Evolutionary conservation across 192 early-diverging fungal species (phyloP).

Genomic region (Linnemannia exigua): DNA sequence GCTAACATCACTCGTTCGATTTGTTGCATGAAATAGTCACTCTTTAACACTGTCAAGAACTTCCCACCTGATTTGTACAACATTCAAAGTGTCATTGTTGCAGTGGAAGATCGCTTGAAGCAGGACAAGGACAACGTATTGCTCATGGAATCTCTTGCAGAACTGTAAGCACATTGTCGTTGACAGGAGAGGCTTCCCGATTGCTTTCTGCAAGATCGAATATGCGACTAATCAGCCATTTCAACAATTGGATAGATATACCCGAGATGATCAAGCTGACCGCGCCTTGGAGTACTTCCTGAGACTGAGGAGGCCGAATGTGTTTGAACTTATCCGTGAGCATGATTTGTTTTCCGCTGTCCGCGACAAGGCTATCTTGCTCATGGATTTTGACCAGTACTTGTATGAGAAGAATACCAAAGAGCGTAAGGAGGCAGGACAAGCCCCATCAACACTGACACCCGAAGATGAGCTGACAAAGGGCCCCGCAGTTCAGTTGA

Average conservation of each 20-base stretch:
- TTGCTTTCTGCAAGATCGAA: not conserved
- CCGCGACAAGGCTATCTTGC: slow-evolving; percentile 80
- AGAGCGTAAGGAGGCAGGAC: slow-evolving; percentile 42
- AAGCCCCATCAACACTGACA: not conserved
- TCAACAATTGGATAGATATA: slow-evolving; percentile 62
- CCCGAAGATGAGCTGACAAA: slow-evolving; percentile 57
- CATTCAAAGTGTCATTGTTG: slow-evolving; percentile 78
- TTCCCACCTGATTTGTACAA: slow-evolving; percentile 90
- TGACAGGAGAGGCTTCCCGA: not conserved
- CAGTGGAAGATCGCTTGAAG: slow-evolving; percentile 76
- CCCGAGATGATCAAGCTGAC: slow-evolving; percentile 78
- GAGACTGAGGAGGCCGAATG: slow-evolving; percentile 74
- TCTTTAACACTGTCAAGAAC: slow-evolving; percentile 71
- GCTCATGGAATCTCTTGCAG: slow-evolving; percentile 81
- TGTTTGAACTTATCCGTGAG: slow-evolving; percentile 80
- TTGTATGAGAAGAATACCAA: slow-evolving; percentile 60
- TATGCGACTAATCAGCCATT: not conserved
- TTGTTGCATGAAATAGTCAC: slow-evolving; percentile 42
- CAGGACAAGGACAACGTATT: slow-evolving; percentile 68
- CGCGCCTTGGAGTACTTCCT: slow-evolving; percentile 88
- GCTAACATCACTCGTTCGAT: not conserved
- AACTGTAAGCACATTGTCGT: slow-evolving; percentile 70
- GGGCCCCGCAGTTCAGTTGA: slow-evolving; percentile 80
- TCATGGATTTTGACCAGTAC: slow-evolving; percentile 89
- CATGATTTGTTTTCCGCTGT: slow-evolving; percentile 89